These are phyloP conservation scores for Euphrasia confusa DNA, from an alignment of 257 asterid genomes.

Conservation along the genomic window DNA sequence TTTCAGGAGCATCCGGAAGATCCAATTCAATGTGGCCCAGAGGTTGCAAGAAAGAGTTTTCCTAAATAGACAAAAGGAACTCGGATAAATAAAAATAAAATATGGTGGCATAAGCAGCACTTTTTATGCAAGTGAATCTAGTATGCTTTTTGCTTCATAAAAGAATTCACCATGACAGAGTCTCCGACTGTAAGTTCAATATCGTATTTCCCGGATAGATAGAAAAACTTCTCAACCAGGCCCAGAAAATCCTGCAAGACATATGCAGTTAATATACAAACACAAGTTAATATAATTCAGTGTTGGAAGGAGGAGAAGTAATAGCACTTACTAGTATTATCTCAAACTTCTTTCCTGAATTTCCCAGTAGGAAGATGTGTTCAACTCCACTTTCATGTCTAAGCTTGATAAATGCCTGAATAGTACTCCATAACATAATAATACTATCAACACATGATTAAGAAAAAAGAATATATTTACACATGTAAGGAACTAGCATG, in stretches of 20 bases:
- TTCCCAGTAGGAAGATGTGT: slow-evolving; percentile 81
- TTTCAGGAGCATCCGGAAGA: slow-evolving; percentile 90
- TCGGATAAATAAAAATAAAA: slow-evolving; percentile 4
- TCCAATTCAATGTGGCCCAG: slow-evolving; percentile 78
- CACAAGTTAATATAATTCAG: slow-evolving; percentile 14
- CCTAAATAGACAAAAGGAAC: slow-evolving; percentile 41
- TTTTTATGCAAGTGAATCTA: not conserved
- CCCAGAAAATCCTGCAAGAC: slow-evolving; percentile 93
- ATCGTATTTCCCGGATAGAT: slow-evolving; percentile 82
- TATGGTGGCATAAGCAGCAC: slow-evolving; percentile 16
- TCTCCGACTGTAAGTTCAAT: slow-evolving; percentile 91
- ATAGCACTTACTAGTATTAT: slow-evolving; percentile 56
- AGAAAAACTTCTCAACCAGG: slow-evolving; percentile 83
- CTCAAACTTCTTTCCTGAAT: slow-evolving; percentile 66
- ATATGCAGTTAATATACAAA: slow-evolving; percentile 22
- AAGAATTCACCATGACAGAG: slow-evolving; percentile 65
- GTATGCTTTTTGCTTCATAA: slow-evolving; percentile 14
- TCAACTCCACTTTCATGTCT: slow-evolving; percentile 83
- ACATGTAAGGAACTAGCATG: slow-evolving; percentile 11
- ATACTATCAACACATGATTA: slow-evolving; percentile 20
- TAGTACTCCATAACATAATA: slow-evolving; percentile 4
- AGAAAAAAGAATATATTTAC: slow-evolving; percentile 6
- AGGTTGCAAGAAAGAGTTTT: slow-evolving; percentile 79
- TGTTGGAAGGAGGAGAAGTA: slow-evolving; percentile 17
- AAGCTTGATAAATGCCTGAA: slow-evolving; percentile 83